Percentiles rank a stretch among this genome's conserved stretches.
These are phyloP conservation scores for Usnea hakonensis DNA, from an alignment of 495 filamentous ascomycete genomes.

Conservation along the genomic window DNA sequence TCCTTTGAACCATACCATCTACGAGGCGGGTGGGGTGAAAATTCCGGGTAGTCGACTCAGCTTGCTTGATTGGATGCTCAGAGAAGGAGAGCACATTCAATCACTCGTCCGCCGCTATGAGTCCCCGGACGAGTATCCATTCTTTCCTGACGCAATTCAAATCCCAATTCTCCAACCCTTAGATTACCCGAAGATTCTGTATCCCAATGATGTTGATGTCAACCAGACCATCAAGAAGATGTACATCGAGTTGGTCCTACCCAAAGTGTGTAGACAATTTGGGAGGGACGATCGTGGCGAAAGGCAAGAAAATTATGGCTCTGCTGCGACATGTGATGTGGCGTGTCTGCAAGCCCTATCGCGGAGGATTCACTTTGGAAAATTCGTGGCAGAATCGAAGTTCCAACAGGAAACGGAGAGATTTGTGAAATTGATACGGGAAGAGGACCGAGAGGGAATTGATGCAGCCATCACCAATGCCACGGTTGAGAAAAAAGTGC, in stretches of 20 bases:
- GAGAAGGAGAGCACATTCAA: slow-evolving; percentile 81
- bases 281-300: slow-evolving; percentile 72
- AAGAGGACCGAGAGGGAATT: slow-evolving; percentile 69
- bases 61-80: slow-evolving; percentile 90
- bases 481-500: slow-evolving; percentile 83
- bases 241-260: slow-evolving; percentile 79
- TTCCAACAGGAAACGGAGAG: slow-evolving; percentile 74
- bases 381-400: slow-evolving; percentile 98
- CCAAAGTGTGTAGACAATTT: slow-evolving; percentile 66
- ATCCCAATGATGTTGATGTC: slow-evolving; percentile 85
- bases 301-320: slow-evolving; percentile 90
- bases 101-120: slow-evolving; percentile 94
- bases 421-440: slow-evolving; percentile 74
- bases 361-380: slow-evolving; percentile 91
- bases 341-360: slow-evolving; percentile 84
- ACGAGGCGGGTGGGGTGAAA: slow-evolving; percentile 66
- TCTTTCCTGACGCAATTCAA: slow-evolving; percentile 80
- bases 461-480: slow-evolving; percentile 84
- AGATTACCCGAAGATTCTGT: slow-evolving; percentile 83
- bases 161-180: slow-evolving; percentile 79
- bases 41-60: slow-evolving; percentile 67
- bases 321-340: slow-evolving; percentile 85
- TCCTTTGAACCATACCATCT: slow-evolving; percentile 83
- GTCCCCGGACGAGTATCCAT: slow-evolving; percentile 94
- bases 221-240: slow-evolving; percentile 78